Base-by-base conservation (phyloP, 176 grass and related monocot genomes). In the Melocanna baccifera region DNA sequence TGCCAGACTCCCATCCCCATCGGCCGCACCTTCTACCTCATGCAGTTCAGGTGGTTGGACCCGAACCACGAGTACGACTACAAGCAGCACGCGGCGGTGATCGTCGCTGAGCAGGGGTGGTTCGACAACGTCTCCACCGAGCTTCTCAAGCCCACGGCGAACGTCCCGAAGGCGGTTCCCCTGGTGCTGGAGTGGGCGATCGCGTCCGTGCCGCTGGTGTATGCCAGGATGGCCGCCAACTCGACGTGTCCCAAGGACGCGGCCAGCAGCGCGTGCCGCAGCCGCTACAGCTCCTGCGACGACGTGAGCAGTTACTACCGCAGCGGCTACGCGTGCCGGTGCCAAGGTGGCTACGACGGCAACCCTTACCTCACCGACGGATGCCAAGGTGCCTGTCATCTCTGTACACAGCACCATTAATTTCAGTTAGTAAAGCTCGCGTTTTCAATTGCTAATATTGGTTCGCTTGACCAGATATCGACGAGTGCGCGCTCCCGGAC, bases 101-200 rank as follows among this genome's bases (percentile, higher is more conserved):
- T 55, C 56, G 3, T 84, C 32, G 82, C 82, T 14, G 78, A 81
- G 78, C 28, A 6, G 5, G 72, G 48, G 3, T 75, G 72, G 72
- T 37, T 56, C 50, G 42, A 47, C 11, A 12, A 12, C 25, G 1
- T 48, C 57, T 1, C 76, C 9, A 8, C 4, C 16, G 2, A 66
- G 0, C 15, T 66, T 14, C 63, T 66, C 11, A 14, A 1, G 0
- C 0, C 1, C 2, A 42, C 14, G 1, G 4, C 0, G 9, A 18
- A 4, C 6, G 0, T 0, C 2, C 2, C 5, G 0, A 11, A 42
- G 15, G 43, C 32, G n/a, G 72, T 84, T 22, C 82, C 82, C 3
- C 72, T 84, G n/a, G 62, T 76, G 1, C 72, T 84, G 34, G 82
- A 75, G 1, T 84, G 71, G 72, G 62, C 12, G 47, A 34, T 84